Percentiles rank a stretch among this genome's conserved stretches.
Conservation (phyloP, 1,284 basidiomycete genomes). For the Cryptococcus sp. region DNA sequence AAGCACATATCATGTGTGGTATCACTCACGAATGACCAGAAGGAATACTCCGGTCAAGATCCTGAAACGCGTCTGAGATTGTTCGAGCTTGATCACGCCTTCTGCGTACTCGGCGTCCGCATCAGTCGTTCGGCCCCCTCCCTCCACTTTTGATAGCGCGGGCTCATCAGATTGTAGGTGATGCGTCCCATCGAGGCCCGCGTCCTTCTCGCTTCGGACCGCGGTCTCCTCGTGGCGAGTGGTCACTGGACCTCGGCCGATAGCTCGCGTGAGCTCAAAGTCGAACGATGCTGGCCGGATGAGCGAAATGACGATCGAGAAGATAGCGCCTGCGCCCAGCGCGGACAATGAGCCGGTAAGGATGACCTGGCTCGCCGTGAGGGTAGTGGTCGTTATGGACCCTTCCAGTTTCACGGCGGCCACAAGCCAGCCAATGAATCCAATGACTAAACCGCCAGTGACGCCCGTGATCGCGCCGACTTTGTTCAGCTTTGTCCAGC, state of each 20-base stretch:
- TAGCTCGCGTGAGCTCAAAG: constrained; percentile 72
- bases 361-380: constrained; percentile 63
- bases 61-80: constrained; percentile 10
- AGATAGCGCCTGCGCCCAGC: constrained; percentile 75
- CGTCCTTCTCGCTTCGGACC: constrained; percentile 1
- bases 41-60: constrained; percentile 11
- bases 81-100: constrained; percentile 14
- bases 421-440: constrained; percentile 77
- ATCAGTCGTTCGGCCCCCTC: constrained; percentile 8
- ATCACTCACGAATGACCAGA: constrained; percentile 12
- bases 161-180: constrained; percentile 6
- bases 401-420: constrained; percentile 68
- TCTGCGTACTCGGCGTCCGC: constrained; percentile 14
- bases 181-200: neutral
- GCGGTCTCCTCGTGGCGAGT: neutral
- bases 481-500: constrained; percentile 81
- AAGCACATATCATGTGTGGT: no score
- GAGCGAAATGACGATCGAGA: constrained; percentile 66
- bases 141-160: constrained; percentile 11
- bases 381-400: constrained; percentile 67
- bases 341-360: constrained; percentile 84
- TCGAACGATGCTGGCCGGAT: constrained; percentile 77
- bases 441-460: constrained; percentile 54
- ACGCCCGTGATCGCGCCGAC: constrained; percentile 72
- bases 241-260: constrained; percentile 57